Base-by-base conservation (phyloP, 768 basidiomycete species). In the Paxillus involutus region DNA sequence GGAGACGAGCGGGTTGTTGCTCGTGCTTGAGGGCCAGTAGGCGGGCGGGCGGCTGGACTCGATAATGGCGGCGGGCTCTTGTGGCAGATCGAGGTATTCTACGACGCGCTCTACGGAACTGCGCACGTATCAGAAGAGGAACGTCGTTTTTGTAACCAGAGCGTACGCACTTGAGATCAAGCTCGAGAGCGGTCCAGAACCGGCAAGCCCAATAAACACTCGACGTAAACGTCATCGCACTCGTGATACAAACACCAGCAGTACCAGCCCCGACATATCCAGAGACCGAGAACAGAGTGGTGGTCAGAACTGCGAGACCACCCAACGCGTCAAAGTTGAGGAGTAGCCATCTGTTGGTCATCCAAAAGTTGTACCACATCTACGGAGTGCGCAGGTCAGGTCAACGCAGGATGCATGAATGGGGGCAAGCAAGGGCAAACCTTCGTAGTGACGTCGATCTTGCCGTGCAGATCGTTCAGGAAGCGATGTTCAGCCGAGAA, bases 351-450 rank as follows among this genome's bases (percentile, higher is more conserved):
- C 92, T 76, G 60, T 91, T 93, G 9, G 84, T 86, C 91, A 94
- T 92, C 92, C 92, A 93, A 70, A 89, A 89, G 13, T 74, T 80
- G 64, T 91, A 90, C 87, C 86, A 90, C 88, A 90, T 88, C 85
- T 63, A 6, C 8, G 12, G 8, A 14, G 3, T 21, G 21, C 21
- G 21, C 21, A 1, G n/a, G 33, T 58, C 24, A 59, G 13, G 37
- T 9, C 24, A n/a, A 10, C 4, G 3, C 26, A 51, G 26, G 10
- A 21, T 8, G 33, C 48, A 48, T 6, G 19, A 11, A 5, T 2
- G 21, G 1, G 21, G 3, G 21, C 21, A n/a, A 7, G 12, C 21
- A 35, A 32, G 45, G 11, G 51, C 60, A 36, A 52, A 87, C 88
- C 82, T 86, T 83, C 11, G 83, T 92, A n/a, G 88, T 92, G 47